Percentiles rank a stretch among this genome's conserved stretches.
Conservation (phyloP, 2,329 filamentous ascomycete genomes). For the Scorias spongiosa region DNA sequence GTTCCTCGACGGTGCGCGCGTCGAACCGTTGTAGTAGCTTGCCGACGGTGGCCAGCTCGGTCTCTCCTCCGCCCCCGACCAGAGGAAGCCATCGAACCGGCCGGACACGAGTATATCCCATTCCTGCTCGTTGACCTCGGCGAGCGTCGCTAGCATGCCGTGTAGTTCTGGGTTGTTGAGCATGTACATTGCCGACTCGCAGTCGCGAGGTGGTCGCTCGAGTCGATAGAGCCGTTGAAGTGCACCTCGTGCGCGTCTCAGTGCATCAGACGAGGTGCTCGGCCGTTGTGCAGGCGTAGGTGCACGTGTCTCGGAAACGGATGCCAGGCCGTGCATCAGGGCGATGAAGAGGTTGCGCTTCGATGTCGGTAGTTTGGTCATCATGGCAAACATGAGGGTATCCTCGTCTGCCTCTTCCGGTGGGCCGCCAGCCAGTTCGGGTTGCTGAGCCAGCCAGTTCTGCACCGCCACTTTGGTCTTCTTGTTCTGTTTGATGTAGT, state of each 20-base stretch:
- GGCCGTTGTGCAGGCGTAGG: conserved; percentile 44
- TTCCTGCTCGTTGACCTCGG: conserved; percentile 78
- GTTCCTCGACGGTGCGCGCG: conserved; percentile 14
- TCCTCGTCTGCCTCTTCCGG: conserved; percentile 89
- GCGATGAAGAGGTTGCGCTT: conserved; percentile 73
- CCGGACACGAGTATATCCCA: conserved; percentile 94
- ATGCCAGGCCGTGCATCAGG: conserved; percentile 47
- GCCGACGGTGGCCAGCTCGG: conserved; percentile 20
- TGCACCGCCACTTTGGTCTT: conserved; percentile 88
- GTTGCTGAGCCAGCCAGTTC: conserved; percentile 72
- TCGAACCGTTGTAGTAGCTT: conserved; percentile 10
- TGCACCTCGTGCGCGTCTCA: conserved; percentile 60
- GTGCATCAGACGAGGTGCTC: conserved; percentile 41
- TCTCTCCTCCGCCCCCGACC: conserved; percentile 65
- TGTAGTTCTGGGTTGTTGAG: conserved; percentile 71
- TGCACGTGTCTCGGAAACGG: conserved; percentile 39
- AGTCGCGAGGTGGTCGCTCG: conserved; percentile 57
- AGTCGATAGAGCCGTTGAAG: conserved; percentile 77
- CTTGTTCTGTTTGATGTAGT: conserved; percentile 81
- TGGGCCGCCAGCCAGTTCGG: conserved; percentile 55
- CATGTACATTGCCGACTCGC: conserved; percentile 73
- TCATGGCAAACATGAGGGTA: conserved; percentile 81
- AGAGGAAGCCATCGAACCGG: conserved; percentile 88
- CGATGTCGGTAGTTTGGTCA: conserved; percentile 66
- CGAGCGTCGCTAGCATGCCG: conserved; percentile 71